phyloP scores from a whole-genome alignment of 2,329 filamentous ascomycete genomes.

The Aspergillus costaricaensis region DNA sequence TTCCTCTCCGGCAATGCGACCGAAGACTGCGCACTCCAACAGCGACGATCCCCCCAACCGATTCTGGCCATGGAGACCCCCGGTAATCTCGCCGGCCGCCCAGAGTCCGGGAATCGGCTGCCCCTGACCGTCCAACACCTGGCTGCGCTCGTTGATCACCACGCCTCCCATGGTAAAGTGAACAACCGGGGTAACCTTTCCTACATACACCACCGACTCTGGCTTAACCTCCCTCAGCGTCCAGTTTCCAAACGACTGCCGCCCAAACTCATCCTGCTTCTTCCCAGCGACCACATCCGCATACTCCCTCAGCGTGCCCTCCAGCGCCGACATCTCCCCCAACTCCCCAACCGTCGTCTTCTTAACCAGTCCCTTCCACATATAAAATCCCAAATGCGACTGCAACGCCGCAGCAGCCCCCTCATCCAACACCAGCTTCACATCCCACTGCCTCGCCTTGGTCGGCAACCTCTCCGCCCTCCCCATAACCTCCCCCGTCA shows the following conservation, averaged over 20 bases:
- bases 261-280: constrained; percentile 49
- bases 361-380: constrained; percentile 62
- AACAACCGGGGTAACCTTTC: constrained; percentile 62
- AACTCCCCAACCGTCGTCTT: constrained; percentile 59
- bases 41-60: constrained; percentile 63
- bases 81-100: constrained; percentile 66
- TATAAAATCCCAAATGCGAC: constrained; percentile 63
- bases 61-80: constrained; percentile 65
- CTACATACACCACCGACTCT: constrained; percentile 59
- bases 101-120: constrained; percentile 58
- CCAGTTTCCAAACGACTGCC: constrained; percentile 60
- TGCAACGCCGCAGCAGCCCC: constrained; percentile 55
- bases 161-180: constrained; percentile 70
- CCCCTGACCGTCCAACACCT: constrained; percentile 50
- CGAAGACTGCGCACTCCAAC: constrained; percentile 66
- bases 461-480: constrained; percentile 23
- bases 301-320: constrained; percentile 53
- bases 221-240: constrained; percentile 49
- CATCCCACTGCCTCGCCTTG: constrained; percentile 57
- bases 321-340: constrained; percentile 36
- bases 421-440: constrained; percentile 62
- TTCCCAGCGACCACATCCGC: constrained; percentile 47
- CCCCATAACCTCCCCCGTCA: constrained; percentile 57
- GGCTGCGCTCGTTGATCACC: constrained; percentile 56
- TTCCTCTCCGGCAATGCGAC: constrained; percentile 57